Base-by-base conservation (phyloP, 805 yeast species). In the Suhomyces sp. region DNA sequence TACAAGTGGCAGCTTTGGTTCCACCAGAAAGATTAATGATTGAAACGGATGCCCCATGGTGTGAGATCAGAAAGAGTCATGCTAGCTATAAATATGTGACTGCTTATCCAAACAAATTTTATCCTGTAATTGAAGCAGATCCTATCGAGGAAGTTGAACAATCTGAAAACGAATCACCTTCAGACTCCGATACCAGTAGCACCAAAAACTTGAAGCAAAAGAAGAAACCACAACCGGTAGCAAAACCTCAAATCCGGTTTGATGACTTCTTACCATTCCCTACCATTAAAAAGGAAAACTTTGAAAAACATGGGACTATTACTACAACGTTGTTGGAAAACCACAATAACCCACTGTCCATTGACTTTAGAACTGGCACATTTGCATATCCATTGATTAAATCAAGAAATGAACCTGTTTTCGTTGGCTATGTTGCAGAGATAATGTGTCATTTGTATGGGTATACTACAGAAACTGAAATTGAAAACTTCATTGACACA, bases 21-120 rank as follows among this genome's bases (percentile, higher is more conserved):
- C 98, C 98, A 0, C 50, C 79, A 6, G 77, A 79, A 4, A 74
- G 70, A 49, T 57, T 93, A 27, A 60, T 91, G 72, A 74, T 93
- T 7, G 99, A 93, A 55, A 91, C 97, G 0, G 98, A 93, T 61
- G 88, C 97, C 3, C 98, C 99, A 1, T 93, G 98, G 98, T 93
- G 99, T 65, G 98, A 90, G 53, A 77, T 93, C 29, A 71, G 95
- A 39, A 84, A 77, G 46, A 73, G 93, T 7, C 96, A 88, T 55
- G 87, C 88, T 2, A 75, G 93, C 11, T 78, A 76, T 59, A 63
- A 76, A 43, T 72, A 66, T 42, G 54, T 88, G 19, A 60, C 78
- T 0, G 51, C 63, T 6, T 74, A 76, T 43, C 86, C 86, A 3
- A 79, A 76, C 50, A 62, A 56, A 11, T 75, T 65, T 37, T 81